A percentile compares a stretch with the other conserved stretches of the same genome.
Conservation (phyloP, 2,329 filamentous ascomycete genomes). For the Fusarium coffeatum region DNA sequence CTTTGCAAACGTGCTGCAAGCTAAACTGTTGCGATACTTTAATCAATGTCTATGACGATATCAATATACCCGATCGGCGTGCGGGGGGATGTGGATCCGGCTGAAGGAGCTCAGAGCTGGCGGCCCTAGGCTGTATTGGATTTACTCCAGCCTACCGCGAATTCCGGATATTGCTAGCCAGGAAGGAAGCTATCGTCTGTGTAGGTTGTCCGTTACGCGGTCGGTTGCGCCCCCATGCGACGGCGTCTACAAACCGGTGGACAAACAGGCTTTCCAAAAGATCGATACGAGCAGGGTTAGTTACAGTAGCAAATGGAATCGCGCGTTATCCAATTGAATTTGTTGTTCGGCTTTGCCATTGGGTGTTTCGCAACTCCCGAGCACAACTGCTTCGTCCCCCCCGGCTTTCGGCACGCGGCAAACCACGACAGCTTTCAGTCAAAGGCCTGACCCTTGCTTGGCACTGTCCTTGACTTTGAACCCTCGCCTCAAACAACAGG, state of each 20-base stretch:
- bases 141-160: slow-evolving; percentile 1
- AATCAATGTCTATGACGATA: slow-evolving; percentile 40
- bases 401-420: slow-evolving; percentile 24
- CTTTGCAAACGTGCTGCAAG: slow-evolving; percentile 14
- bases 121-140: slow-evolving; percentile 13
- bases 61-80: slow-evolving; percentile 28
- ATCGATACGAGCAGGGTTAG: slow-evolving; percentile 19
- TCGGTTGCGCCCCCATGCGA: slow-evolving; percentile 12
- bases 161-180: slow-evolving; percentile 16
- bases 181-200: slow-evolving; percentile 22
- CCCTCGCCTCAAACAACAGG: slow-evolving; percentile 2
- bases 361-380: slow-evolving; percentile 14
- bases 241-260: neutral
- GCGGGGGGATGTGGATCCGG: slow-evolving; percentile 26
- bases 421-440: slow-evolving; percentile 10
- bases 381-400: slow-evolving; percentile 3
- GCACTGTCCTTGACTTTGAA: neutral
- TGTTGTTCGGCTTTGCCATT: neutral
- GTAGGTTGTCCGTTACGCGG: slow-evolving; percentile 38
- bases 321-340: slow-evolving; percentile 22
- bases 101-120: slow-evolving; percentile 3
- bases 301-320: slow-evolving; percentile 29
- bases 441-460: slow-evolving; percentile 1
- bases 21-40: slow-evolving; percentile 20
- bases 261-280: slow-evolving; percentile 27